Evolutionary conservation across 805 yeast genomes (phyloP).

Genomic region (Nematodospora valgi): DNA sequence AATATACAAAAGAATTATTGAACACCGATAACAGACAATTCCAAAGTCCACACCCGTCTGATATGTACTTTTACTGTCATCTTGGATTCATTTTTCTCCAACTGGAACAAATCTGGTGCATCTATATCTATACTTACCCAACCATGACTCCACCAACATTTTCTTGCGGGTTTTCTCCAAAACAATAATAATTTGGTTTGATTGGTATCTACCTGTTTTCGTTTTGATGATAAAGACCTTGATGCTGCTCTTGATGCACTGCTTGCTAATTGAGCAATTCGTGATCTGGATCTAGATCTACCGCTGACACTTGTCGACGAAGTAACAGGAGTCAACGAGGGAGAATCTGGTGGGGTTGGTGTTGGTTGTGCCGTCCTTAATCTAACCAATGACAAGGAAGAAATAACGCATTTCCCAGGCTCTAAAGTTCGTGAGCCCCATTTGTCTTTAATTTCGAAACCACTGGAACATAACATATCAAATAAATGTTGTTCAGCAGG

Average conservation of each 20-base stretch:
- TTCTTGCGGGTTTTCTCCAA: slow-evolving; percentile 98
- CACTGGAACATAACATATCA: slow-evolving; percentile 92
- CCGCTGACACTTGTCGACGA: slow-evolving; percentile 25
- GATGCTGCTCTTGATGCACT: slow-evolving; percentile 56
- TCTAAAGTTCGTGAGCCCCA: slow-evolving; percentile 95
- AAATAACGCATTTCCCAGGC: slow-evolving; percentile 81
- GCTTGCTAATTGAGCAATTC: slow-evolving; percentile 58
- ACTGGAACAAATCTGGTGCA: slow-evolving; percentile 17
- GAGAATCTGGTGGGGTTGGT: slow-evolving; percentile 41
- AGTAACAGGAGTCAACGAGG: slow-evolving; percentile 40
- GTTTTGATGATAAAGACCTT: slow-evolving; percentile 54
- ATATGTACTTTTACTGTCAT: slow-evolving; percentile 67
- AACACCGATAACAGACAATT: slow-evolving; percentile 84
- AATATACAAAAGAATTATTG: too few species aligned
- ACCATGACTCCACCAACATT: slow-evolving; percentile 95
- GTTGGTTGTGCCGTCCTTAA: slow-evolving; percentile 30
- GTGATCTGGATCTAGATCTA: slow-evolving; percentile 44
- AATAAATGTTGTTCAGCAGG: slow-evolving; percentile 93
- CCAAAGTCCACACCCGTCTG: slow-evolving; percentile 96
- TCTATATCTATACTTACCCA: slow-evolving; percentile 43
- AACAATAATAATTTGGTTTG: slow-evolving; percentile 71
- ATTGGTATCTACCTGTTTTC: slow-evolving; percentile 33
- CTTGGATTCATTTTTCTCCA: slow-evolving; percentile 1
- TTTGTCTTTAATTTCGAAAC: slow-evolving; percentile 58
- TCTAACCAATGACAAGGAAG: slow-evolving; percentile 73